These are phyloP conservation scores for Nicotiana tabacum DNA, from an alignment of 257 asterid genomes.

Conservation along the genomic window DNA sequence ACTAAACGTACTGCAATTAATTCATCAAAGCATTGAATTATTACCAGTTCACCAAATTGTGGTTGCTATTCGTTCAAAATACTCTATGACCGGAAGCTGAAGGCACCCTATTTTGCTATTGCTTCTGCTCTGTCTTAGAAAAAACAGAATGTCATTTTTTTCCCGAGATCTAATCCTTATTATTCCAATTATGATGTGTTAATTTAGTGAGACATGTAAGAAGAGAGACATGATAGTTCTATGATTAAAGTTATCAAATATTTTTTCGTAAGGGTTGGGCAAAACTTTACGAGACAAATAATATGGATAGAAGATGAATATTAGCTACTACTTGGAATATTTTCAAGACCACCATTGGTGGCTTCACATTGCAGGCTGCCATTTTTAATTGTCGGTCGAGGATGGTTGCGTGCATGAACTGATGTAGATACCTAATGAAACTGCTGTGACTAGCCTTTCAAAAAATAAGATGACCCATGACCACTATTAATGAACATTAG, in stretches of 20 bases:
- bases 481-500: not conserved
- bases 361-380: not conserved
- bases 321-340: not conserved
- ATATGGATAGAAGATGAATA: not conserved
- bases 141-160: no score
- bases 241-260: no score
- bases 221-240: not conserved
- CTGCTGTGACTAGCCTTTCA: no score
- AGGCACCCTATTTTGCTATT: not conserved
- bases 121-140: no score
- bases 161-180: not conserved
- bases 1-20: not conserved
- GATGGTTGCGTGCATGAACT: not conserved
- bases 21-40: not conserved
- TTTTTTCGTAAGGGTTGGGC: not conserved
- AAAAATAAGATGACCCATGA: not conserved
- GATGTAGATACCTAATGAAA: not conserved
- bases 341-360: not conserved
- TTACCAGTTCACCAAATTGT: not conserved
- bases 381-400: not conserved
- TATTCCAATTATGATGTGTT: no score
- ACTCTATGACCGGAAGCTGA: not conserved
- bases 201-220: not conserved
- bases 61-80: not conserved
- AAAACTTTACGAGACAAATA: not conserved